phyloP scores from a whole-genome alignment of 495 filamentous ascomycete species.

The Podospora pseudoanserina region DNA sequence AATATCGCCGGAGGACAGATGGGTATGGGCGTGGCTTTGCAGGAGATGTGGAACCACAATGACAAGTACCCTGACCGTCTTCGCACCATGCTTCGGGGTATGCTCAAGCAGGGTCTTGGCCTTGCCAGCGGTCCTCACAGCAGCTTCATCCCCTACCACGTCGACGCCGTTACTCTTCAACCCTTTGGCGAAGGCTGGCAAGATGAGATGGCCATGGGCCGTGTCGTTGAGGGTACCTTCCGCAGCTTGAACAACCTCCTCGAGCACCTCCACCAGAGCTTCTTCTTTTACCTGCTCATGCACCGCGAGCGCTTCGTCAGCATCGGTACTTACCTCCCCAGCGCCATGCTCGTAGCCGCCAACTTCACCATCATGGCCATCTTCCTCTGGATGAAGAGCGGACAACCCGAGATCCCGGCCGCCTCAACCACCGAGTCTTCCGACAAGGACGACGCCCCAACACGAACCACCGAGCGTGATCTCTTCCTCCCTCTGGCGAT shows the following conservation, averaged over 20 bases:
- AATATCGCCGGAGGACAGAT: constrained; percentile 86
- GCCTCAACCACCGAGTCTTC: constrained; percentile 23
- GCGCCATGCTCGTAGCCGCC: constrained; percentile 89
- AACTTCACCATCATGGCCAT: constrained; percentile 97
- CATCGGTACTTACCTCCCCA: constrained; percentile 95
- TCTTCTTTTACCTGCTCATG: constrained; percentile 98
- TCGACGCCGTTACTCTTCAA: constrained; percentile 92
- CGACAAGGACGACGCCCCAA: constrained; percentile 18
- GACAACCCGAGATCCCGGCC: constrained; percentile 37
- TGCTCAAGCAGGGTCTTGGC: constrained; percentile 87
- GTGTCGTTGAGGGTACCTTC: constrained; percentile 83
- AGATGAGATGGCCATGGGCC: constrained; percentile 92
- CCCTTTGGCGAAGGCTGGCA: constrained; percentile 89
- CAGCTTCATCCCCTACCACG: constrained; percentile 95
- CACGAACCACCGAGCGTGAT: constrained; percentile 58
- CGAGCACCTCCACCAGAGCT: constrained; percentile 96
- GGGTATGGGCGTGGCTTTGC: constrained; percentile 76
- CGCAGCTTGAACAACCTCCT: constrained; percentile 92
- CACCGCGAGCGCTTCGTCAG: constrained; percentile 88
- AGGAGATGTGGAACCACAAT: constrained; percentile 81
- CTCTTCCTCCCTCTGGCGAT: constrained; percentile 75
- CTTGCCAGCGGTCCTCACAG: constrained; percentile 89
- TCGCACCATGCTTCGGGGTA: constrained; percentile 85
- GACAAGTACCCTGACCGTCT: constrained; percentile 80
- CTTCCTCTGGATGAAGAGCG: constrained; percentile 84